phyloP scores from a whole-genome alignment of 768 basidiomycete genomes.

The Psilocybe subaeruginosa region DNA sequence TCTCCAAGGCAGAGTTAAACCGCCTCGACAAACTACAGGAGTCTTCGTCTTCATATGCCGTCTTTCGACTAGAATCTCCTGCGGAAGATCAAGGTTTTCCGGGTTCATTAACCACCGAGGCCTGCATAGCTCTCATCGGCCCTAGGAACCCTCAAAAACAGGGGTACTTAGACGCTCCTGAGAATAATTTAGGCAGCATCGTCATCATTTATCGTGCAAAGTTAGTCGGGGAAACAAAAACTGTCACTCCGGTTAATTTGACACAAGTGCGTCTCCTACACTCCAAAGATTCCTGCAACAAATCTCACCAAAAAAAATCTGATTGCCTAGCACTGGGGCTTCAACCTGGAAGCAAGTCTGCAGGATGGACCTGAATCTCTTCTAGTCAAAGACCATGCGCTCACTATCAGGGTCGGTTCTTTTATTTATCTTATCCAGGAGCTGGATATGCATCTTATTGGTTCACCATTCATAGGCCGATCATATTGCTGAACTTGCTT shows the following conservation, averaged over 20 bases:
- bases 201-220: conserved; percentile 72
- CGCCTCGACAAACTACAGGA: conserved; percentile 38
- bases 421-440: not conserved
- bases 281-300: conserved; percentile 3
- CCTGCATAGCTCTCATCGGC: conserved; percentile 50
- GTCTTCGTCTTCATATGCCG: conserved; percentile 39
- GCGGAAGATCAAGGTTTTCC: conserved; percentile 77
- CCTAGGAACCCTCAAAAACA: conserved; percentile 25
- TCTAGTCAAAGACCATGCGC: conserved; percentile 51
- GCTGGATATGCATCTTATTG: not conserved
- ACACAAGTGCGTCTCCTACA: conserved; percentile 57
- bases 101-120: conserved; percentile 63
- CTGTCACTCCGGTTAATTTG: conserved; percentile 73
- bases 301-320: not conserved
- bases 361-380: conserved; percentile 42
- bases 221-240: conserved; percentile 48
- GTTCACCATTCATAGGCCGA: conserved; percentile 43
- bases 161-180: conserved; percentile 28
- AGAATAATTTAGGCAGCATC: conserved; percentile 64
- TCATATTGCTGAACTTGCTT: conserved; percentile 54
- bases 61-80: conserved; percentile 61
- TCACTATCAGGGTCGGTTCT: conserved; percentile 41
- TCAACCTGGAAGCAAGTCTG: conserved; percentile 77
- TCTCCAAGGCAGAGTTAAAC: conserved; percentile 54
- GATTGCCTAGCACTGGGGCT: conserved; percentile 71